Base-by-base conservation (phyloP, 495 filamentous ascomycete species). In the Penicillium robsamsonii region DNA sequence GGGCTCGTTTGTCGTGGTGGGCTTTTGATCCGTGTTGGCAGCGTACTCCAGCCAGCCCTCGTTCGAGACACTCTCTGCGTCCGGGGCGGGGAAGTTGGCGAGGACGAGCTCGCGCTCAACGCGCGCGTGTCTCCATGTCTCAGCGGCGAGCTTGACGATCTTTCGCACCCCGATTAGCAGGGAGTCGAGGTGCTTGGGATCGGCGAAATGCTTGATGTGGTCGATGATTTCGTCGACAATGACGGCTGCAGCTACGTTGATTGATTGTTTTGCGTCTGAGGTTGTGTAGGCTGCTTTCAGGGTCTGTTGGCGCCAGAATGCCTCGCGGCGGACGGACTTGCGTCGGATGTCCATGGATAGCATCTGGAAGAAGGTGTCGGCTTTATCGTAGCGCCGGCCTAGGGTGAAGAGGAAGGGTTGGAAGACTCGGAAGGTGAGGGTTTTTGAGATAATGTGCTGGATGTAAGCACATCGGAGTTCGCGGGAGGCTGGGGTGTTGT, bases 321-420 rank as follows among this genome's bases (percentile, higher is more conserved):
- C 82, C 61, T 87, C 84, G 31, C 81, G 81, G 17, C 82, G 75
- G 43, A 79, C 80, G 44, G 81, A 84, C 61, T 85, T 86, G 38
- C 79, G 77, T 17, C 83, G 80, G 38, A 87, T 81, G 31, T 85
- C 80, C 67, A 80, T 81, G 9, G 82, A 84, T 51, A 86, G 76
- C 61, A 82, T 77, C 53, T 80, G 77, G 75, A 87, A 85, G 56
- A 84, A 78, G 13, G 77, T 80, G 64, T 86, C 83, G 12, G 82
- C 80, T 58, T 84, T 84, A 63, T 85, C 83, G 65, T 83, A 84
- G 22, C 81, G 66, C 29, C 78, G 77, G n/a, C 81, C 82, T 6
- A 86, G 64, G 31, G 81, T 83, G 67, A 87, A 87, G 4, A 87
- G 67, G 71, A 87, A 87, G 6, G 83, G 84, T 35, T 82, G 78